Base-by-base conservation (phyloP, 2,329 filamentous ascomycete genomes). In the Amauroascus verrucosus region DNA sequence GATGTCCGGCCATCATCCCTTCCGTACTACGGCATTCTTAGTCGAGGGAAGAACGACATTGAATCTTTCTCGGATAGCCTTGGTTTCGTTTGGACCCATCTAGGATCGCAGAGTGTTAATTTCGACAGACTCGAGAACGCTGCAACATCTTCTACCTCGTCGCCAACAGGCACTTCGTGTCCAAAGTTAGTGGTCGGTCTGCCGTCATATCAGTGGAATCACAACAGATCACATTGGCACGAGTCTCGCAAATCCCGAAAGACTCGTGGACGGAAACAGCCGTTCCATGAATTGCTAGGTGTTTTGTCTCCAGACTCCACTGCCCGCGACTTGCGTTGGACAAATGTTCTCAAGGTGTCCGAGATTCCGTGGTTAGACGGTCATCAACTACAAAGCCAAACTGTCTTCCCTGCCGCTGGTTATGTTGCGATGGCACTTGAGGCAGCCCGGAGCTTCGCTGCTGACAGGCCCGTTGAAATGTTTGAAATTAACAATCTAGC, bases 281-380 rank as follows among this genome's bases (percentile, higher is more conserved):
- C 41, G 1, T 54, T 50, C 7, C 58, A 62, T 47, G 55, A 57
- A 6, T 52, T 65, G 4, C 38, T 64, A 1, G 62, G 62, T 1
- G 33, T 8, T 46, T 51, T 37, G 16, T 35, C 47, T 2, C 16
- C 50, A 16, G 57, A 62, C 28, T 54, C 54, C 8, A 55, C 30
- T 33, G n/a, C 53, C 16, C 18, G 47, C 22, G 62, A 62, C 40
- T 62, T 66, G 0, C 57, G 54, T 24, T 70, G 63, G 62, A 51
- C 61, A 9, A 65, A 65, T 18, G 26, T 61, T 14, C 33, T 70
- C 8, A 55, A 56, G 2, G 24, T 62, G 3, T 41, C 54, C 0
- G 63, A 68, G 35, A 33, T 64, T 0, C 59, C 64, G 0, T 70
- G 67, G 68, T 45, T 71, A 7, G 45, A 41, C 6, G 64, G 62